Evolutionary conservation across 345 rosid genomes (phyloP), one percentile per base, ranked within the genome.

Genomic region (Moricandia moricandioides): DNA sequence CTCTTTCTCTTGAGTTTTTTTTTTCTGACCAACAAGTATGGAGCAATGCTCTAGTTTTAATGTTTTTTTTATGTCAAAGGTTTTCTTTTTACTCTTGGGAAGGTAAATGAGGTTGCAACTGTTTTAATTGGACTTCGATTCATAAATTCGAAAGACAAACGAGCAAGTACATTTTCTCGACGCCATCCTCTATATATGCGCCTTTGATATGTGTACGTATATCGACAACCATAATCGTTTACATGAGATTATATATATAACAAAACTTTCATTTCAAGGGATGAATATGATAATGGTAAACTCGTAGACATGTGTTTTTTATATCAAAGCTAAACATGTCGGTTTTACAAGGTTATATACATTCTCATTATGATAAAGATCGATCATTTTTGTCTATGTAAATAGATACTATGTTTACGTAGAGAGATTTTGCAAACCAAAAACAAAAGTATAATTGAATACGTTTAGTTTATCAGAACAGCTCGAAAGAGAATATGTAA

Each of bases 1-100:
- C 18, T 55, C 30, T 47, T 29, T 67, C 52, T 47, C 51, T 26
- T 5, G 12, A 49, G 30, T 55, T 68, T 35, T 66, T 2, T 55
- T 47, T 34, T 70, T 65, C 77, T 71, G 62, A 78, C 77, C 73
- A 72, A 65, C 69, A 78, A 78, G 77, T 60, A 73, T 78, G 81
- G 81, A 78, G 77, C 77, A 66, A 61, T 52, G 67, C 62, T 71
- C 67, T 77, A 45, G 58, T 26, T 55, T 77, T 11, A 71, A 77
- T 77, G 72, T 60, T 77, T 63, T 33, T 43, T 55, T 58, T 18
- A 33, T 71, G 72, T 65, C 80, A 65, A 58, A 78, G 65, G 61
- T 67, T 72, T 51, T 39, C 24, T 31, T 60, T 72, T n/a, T 21
- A 1, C 26, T 66, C 24, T 78, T 61, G 78, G 73, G 69, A 67